phyloP scores from a whole-genome alignment of 176 grass and related monocot genomes.

The Oropetium thomaeum region DNA sequence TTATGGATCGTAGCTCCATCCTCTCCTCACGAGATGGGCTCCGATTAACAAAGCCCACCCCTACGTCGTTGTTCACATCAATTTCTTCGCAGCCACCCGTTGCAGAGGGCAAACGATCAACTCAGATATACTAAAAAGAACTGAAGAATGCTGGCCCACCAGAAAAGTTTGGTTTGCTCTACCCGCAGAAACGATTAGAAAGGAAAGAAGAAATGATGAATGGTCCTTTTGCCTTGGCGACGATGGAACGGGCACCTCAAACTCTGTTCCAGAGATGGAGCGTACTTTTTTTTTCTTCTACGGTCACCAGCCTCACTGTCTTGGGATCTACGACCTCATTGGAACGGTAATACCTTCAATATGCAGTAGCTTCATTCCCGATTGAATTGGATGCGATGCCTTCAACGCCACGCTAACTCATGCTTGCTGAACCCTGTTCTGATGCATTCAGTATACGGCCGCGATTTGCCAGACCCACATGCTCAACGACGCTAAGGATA shows the following conservation, averaged over 20 bases:
- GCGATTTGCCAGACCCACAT: neutral
- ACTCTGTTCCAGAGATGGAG: neutral
- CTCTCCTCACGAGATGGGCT: neutral
- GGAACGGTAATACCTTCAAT: neutral
- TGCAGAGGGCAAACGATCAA: too few species aligned
- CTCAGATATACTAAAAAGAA: too few species aligned
- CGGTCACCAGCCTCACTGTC: too few species aligned
- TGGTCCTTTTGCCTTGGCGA: neutral
- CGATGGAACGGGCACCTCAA: neutral
- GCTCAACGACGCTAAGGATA: neutral
- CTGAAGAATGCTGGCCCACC: neutral
- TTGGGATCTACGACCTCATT: neutral
- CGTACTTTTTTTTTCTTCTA: neutral
- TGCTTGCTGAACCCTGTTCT: neutral
- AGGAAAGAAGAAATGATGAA: too few species aligned
- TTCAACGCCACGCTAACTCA: constrained; percentile 51
- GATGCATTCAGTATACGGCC: neutral
- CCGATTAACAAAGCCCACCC: neutral
- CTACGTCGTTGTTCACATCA: too few species aligned
- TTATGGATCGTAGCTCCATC: neutral
- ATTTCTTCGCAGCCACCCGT: too few species aligned
- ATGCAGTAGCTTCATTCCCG: constrained; percentile 9
- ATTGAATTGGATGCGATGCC: constrained; percentile 26
- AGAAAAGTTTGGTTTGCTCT: neutral
- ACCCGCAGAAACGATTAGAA: neutral